Conservation (phyloP, 2,329 filamentous ascomycete species). For the Intubia oerlemansii region DNA sequence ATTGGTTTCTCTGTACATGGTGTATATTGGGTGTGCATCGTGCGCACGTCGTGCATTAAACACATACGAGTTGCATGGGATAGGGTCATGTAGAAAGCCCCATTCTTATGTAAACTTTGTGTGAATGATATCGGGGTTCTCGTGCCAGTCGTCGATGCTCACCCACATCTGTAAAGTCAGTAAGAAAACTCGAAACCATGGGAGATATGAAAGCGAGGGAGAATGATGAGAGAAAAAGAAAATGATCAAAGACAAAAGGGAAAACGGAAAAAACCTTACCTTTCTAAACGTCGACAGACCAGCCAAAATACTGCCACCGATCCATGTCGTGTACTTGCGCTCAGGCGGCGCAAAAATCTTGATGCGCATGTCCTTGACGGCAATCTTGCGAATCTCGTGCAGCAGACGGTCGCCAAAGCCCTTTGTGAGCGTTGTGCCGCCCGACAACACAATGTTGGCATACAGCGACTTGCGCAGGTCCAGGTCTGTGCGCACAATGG, state of each 20-base stretch:
- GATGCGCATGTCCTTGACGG: constrained; percentile 98
- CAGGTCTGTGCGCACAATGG: constrained; percentile 86
- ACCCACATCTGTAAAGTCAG: constrained; percentile 71
- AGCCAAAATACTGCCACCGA: constrained; percentile 90
- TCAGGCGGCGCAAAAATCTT: constrained; percentile 97
- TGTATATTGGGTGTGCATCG: too few relatives aligned
- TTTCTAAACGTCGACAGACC: constrained; percentile 96
- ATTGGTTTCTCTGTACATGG: too few relatives aligned
- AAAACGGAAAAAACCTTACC: constrained; percentile 27
- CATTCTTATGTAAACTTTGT: constrained; percentile 73
- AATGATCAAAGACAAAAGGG: background rate
- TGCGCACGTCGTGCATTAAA: background rate
- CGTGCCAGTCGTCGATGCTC: constrained; percentile 98
- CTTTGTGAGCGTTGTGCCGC: constrained; percentile 87
- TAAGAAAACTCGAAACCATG: too few relatives aligned
- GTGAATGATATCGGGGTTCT: constrained; percentile 97
- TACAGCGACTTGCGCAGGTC: constrained; percentile 87
- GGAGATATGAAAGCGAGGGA: too few relatives aligned
- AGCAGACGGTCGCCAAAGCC: constrained; percentile 87
- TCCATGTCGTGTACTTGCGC: constrained; percentile 98
- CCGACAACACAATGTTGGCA: constrained; percentile 91
- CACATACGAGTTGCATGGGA: too few relatives aligned
- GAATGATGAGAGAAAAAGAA: background rate
- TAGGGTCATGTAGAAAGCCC: background rate
- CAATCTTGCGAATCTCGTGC: constrained; percentile 77